Base-by-base conservation (phyloP, 1,139 yeast species). In the Trichomonascaceae sp. region DNA sequence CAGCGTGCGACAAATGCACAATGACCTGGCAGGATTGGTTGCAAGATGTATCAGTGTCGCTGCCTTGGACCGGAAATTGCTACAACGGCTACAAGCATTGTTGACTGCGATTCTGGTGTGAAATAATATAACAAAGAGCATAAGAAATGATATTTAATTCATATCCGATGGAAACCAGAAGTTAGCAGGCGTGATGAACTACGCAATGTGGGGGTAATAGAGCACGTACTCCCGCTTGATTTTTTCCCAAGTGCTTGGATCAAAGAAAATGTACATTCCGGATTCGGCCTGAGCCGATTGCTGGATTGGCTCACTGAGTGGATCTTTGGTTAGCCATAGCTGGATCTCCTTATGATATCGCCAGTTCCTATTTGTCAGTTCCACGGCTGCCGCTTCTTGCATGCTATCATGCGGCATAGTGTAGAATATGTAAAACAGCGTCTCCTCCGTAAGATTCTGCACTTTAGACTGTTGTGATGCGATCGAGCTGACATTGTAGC, bases 321-420 rank as follows among this genome's bases (percentile, higher is more conserved):
- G 82, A 50, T 87, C 96, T 57, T 89, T 92, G 13, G 98, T 89
- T 40, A 92, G 64, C 98, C 98, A 92, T 32, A 92, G 85, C 59
- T 87, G 93, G 38, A 89, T 70, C 42, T 84, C 94, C 59, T 87
- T 89, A 59, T 92, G 98, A 51, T 82, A 92, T 44, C 98, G 71
- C 99, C 99, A 92, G 58, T 87, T 89, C 46, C 98, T 69, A 40
- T 76, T 76, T 28, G 68, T 65, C 48, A 92, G 69, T 55, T 89
- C 98, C 39, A 89, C 68, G 1, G 97, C 93, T 3, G 94, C 93
- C 38, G 84, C 70, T 55, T 92, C 98, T 56, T 92, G 99, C 56
- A 89, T 64, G 4, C 85, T 76, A 51, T 92, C 96, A 39, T 89
- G 74, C 5, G 98, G 95, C 64, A 78, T 84, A 48, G 93, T 81